Evolutionary conservation across 2,329 filamentous ascomycete species (phyloP), one percentile per base, ranked within the genome.

Genomic region (Aaosphaeria pasadenensis): DNA sequence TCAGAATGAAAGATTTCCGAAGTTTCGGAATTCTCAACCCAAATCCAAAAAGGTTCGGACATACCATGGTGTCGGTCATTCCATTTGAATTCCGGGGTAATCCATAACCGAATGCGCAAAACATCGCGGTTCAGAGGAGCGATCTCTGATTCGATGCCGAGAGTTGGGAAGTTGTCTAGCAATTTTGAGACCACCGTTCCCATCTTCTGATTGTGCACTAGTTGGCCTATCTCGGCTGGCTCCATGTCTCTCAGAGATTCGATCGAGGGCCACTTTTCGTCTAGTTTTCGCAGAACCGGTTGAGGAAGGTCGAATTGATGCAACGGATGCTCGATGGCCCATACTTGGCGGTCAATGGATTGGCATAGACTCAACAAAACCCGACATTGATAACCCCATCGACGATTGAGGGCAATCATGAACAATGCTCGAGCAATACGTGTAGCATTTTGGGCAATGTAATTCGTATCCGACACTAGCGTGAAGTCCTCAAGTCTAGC

Each of bases 1-100:
- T 99, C 94, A 56, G 97, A 89, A 61, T 99, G 94, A 62, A 96
- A 97, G 38, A 99, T 97, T 70, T 97, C 91, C 0, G 90, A 91
- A 0, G 91, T 96, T 60, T 97, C 94, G 0, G 92, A 96, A 66
- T 97, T 96, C 70, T 99, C 94, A 3, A 99, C 92, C 95, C 94
- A 99, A 49, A 99, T 87, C 82, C 95, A 99, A 73, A 95, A 99
- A 4, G 92, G 92, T 64, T 99, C 94, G 0, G 92, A 96, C 3
- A 86, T 90, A 13, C 95, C 95, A 64, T 99, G 91, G 50, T 96
- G 83, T 42, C 88, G 85, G 57, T 97, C 92, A 59, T 96, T 95
- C 94, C 94, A 99, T 35, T 78, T 79, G 65, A 99, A 99, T 44
- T 97, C 91, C 0, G 94, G 90, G 1, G 86, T 89, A 13, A 99